A percentile compares a stretch with the other conserved stretches of the same genome.
Conservation (phyloP, 305 asterid genomes). For the Withania somnifera region DNA sequence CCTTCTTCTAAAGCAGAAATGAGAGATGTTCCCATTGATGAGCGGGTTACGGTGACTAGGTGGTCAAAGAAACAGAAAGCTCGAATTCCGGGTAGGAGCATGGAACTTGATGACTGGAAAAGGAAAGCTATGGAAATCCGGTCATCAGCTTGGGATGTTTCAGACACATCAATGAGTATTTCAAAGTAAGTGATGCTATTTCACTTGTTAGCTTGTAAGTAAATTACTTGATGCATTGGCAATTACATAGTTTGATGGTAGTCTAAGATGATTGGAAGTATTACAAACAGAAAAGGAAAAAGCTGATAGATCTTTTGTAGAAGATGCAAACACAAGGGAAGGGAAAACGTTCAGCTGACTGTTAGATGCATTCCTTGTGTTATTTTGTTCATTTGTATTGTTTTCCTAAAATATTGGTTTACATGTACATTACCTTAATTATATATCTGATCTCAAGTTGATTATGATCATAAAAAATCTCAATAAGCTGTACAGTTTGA, state of each 20-base stretch:
- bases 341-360: not conserved
- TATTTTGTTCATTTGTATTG: not conserved
- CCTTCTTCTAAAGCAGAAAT: no score
- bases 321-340: not conserved
- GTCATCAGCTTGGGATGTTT: no score
- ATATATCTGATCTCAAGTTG: not conserved
- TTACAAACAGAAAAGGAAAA: not conserved
- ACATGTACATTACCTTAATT: no score
- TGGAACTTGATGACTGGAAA: no score
- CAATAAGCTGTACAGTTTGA: not conserved
- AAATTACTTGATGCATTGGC: not conserved
- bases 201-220: not conserved
- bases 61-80: no score
- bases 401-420: not conserved
- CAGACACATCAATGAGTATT: constrained; percentile 23
- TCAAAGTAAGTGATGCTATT: constrained; percentile 39
- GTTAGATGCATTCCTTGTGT: not conserved
- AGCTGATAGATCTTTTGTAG: not conserved
- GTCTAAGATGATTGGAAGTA: not conserved
- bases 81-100: no score
- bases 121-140: no score
- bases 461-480: not conserved
- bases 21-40: no score
- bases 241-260: not conserved
- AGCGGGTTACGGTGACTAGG: no score